A percentile compares a stretch with the other conserved stretches of the same genome.
Conservation (phyloP, 192 early-diverging fungal genomes). For the Phlyctochytrium bullatum region DNA sequence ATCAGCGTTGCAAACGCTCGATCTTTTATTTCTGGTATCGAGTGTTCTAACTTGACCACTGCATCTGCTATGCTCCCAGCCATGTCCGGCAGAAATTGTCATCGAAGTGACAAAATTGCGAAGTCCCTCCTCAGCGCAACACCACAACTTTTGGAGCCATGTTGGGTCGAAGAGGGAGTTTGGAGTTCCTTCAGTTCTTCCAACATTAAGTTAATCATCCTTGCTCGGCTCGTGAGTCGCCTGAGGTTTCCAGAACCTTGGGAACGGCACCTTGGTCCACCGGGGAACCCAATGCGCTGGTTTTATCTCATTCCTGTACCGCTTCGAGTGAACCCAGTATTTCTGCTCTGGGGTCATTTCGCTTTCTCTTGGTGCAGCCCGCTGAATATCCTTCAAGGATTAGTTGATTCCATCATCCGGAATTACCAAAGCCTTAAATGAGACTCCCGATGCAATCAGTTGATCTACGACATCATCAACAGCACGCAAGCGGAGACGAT, state of each 20-base stretch:
- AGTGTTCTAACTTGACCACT: too few species aligned
- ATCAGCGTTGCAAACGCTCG: too few species aligned
- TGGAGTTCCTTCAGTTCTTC: too few species aligned
- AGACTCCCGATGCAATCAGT: constrained; percentile 42
- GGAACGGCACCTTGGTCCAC: constrained; percentile 51
- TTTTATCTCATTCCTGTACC: constrained; percentile 52
- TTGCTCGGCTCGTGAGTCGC: constrained; percentile 40
- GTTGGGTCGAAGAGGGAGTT: too few species aligned
- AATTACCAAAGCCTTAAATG: constrained; percentile 41
- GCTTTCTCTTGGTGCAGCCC: constrained; percentile 30
- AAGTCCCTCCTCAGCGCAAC: too few species aligned
- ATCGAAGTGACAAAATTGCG: too few species aligned
- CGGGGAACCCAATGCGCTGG: constrained; percentile 54
- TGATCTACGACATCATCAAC: constrained; percentile 49
- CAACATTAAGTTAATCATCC: too few species aligned
- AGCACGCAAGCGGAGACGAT: constrained; percentile 39
- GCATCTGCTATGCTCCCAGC: too few species aligned
- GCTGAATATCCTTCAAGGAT: constrained; percentile 34
- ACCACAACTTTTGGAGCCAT: too few species aligned
- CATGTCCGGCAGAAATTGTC: too few species aligned
- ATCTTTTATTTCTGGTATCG: too few species aligned
- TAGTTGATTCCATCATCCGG: background rate
- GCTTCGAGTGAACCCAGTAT: constrained; percentile 55
- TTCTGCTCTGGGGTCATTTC: constrained; percentile 50
- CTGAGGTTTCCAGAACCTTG: constrained; percentile 35